Evolutionary conservation across 202 grass and related monocot species (phyloP), one percentile per base, ranked within the genome.

Genomic region (Schoenoplectus tabernaemontani): DNA sequence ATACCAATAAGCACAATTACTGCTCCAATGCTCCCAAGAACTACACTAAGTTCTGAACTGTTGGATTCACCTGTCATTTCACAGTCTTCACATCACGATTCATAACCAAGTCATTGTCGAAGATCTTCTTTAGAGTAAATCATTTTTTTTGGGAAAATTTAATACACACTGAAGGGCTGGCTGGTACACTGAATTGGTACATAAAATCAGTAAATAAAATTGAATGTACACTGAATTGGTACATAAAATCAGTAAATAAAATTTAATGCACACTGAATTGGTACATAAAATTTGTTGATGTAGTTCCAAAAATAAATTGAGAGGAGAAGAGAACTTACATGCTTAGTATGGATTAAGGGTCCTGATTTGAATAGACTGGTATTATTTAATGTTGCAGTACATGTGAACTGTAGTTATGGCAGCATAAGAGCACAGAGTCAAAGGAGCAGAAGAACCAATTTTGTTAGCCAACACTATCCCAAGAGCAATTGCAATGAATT

Each of bases 341-440:
- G 95, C 91, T 81, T 89, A 88, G 83, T 94, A 98, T 46, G 95
- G 95, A 89, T 98, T 98, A 79, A 98, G 78, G 2, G 91, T 98
- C 77, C 91, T 87, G 65, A 98, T 81, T 81, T 98, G 91, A 86
- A 94, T 98, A 76, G 95, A 94, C 78, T 94, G 95, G 78, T 98
- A 98, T 1, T 89, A 98, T 73, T 89, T 98, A 3, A 94, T 83
- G 78, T 98, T 98, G 89, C 95, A 94, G 79, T 98, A 98, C 95
- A 98, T 98, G 78, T 98, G 95, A 80, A 94, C 77, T 78, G 81
- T 86, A 75, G 91, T 90, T 82, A 98, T 80, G 74, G 85, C 83
- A 79, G 57, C 73, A 90, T 90, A 98, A 56, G 95, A 98, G 84
- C 84, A 80, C 86, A 98, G 95, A 79, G 95, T 89, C 82, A 98